These are phyloP conservation scores for Dalechampia spathulata DNA, from an alignment of 441 rosid species.

Conservation along the genomic window DNA sequence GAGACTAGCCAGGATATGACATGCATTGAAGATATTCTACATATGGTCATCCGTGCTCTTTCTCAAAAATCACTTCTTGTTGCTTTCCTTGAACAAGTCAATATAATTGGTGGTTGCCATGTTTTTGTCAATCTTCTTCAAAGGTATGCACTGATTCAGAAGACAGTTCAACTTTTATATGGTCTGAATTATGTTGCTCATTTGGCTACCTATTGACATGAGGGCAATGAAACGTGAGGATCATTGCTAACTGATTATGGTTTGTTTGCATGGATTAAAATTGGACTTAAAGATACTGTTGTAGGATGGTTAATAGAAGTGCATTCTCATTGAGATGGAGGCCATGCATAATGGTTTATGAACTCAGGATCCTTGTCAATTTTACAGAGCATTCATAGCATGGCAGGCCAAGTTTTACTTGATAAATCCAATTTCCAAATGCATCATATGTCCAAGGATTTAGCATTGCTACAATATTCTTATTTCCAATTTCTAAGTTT, in stretches of 20 bases:
- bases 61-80: conserved; percentile 70
- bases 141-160: conserved; percentile 43
- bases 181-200: not conserved
- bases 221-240: not conserved
- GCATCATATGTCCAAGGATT: not conserved
- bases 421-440: not conserved
- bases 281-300: not conserved
- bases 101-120: conserved; percentile 76
- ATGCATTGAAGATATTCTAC: conserved; percentile 92
- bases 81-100: conserved; percentile 89
- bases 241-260: not conserved
- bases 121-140: conserved; percentile 91
- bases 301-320: not conserved
- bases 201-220: not conserved
- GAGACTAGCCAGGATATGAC: conserved; percentile 91
- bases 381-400: not conserved
- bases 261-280: not conserved
- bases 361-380: not conserved
- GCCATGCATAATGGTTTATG: not conserved
- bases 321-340: not conserved
- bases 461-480: not conserved
- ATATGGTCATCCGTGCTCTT: conserved; percentile 89
- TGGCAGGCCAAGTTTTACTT: not conserved
- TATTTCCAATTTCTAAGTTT: not conserved
- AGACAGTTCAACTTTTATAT: not conserved